Evolutionary conservation across 1,139 yeast species (phyloP).

Genomic region (Magnusiomyces paraingens): DNA sequence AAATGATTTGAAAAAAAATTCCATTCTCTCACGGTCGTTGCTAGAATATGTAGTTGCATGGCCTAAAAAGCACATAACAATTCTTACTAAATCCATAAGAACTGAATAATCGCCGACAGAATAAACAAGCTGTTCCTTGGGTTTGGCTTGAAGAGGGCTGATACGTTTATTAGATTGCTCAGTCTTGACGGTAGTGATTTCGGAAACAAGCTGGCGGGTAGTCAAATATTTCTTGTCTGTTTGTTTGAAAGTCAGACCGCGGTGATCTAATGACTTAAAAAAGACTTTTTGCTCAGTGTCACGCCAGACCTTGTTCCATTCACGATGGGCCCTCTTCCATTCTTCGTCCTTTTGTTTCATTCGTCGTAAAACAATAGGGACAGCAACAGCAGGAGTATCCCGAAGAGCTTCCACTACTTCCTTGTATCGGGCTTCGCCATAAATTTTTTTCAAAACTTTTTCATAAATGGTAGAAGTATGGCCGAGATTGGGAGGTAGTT

Average conservation of each 20-base stretch:
- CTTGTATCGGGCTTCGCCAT: slow-evolving; percentile 90
- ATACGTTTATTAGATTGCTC: slow-evolving; percentile 77
- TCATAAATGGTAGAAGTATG: slow-evolving; percentile 92
- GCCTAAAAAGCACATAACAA: slow-evolving; percentile 64
- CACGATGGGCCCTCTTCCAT: slow-evolving; percentile 97
- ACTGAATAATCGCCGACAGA: slow-evolving; percentile 60
- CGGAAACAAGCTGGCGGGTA: slow-evolving; percentile 83
- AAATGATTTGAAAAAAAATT: slow-evolving; percentile 65
- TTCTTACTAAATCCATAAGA: slow-evolving; percentile 63
- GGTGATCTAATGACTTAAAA: slow-evolving; percentile 87
- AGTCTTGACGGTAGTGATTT: slow-evolving; percentile 83
- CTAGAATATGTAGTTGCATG: slow-evolving; percentile 66
- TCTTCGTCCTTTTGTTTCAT: slow-evolving; percentile 97
- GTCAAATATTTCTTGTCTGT: slow-evolving; percentile 90
- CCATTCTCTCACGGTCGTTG: slow-evolving; percentile 73
- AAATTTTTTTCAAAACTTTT: slow-evolving; percentile 84
- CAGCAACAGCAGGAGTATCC: slow-evolving; percentile 91
- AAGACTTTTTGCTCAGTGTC: slow-evolving; percentile 95
- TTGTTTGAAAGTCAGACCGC: slow-evolving; percentile 93
- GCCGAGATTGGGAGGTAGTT: slow-evolving; percentile 88
- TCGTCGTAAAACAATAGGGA: slow-evolving; percentile 85
- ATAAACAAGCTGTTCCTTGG: slow-evolving; percentile 74
- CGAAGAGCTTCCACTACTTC: slow-evolving; percentile 95
- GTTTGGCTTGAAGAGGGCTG: slow-evolving; percentile 82
- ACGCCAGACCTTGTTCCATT: slow-evolving; percentile 99